Evolutionary conservation across 192 early-diverging fungal species (phyloP).

Genomic region (Gamsiella multidivaricata): DNA sequence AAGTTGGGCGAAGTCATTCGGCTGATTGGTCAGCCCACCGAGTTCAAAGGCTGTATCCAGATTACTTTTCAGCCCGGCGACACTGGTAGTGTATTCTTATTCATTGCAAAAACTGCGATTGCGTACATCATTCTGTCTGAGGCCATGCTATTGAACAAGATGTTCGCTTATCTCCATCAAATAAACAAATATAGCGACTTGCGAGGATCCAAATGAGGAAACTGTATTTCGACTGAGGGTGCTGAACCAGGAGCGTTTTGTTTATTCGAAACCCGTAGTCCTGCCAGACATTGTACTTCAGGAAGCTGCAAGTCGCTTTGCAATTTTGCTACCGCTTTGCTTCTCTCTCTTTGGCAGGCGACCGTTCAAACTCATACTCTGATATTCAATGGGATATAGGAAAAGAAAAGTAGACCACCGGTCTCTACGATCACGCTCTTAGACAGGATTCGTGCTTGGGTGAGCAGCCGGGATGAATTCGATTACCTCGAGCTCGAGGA

Average conservation of each 20-base stretch:
- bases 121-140: no score
- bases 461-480: conserved; percentile 5
- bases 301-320: conserved; percentile 8
- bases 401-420: background rate
- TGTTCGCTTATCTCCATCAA: background rate
- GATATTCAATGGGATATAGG: background rate
- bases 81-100: conserved; percentile 1
- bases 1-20: conserved; percentile 23
- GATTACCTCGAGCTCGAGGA: conserved; percentile 11
- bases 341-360: background rate
- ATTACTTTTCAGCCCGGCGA: conserved; percentile 25
- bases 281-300: conserved; percentile 20
- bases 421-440: background rate
- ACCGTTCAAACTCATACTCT: no score
- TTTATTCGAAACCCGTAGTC: conserved; percentile 15
- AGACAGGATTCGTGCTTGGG: conserved; percentile 3
- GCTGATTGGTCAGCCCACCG: background rate
- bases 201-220: conserved; percentile 40
- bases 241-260: conserved; percentile 23
- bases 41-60: conserved; percentile 17
- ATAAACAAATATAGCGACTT: background rate
- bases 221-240: conserved; percentile 38
- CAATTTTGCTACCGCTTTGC: background rate
- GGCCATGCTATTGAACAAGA: no score
- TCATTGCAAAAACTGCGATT: no score